A percentile compares a stretch with the other conserved stretches of the same genome.
Conservation (phyloP, 2,329 filamentous ascomycete species). For the Sordariomycetes sp. region DNA sequence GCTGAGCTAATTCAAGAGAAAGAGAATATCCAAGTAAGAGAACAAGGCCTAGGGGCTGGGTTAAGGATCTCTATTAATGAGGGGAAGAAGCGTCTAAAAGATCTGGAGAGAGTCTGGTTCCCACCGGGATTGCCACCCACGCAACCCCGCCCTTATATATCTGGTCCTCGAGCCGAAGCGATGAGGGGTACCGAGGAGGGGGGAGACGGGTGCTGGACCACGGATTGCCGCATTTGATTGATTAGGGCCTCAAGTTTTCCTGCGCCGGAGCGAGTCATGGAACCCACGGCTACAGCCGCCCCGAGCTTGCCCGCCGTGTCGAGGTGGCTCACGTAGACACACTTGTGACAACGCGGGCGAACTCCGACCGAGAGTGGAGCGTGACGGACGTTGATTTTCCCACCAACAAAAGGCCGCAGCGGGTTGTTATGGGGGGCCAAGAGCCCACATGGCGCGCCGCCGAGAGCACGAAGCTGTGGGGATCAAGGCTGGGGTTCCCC, state of each 20-base stretch:
- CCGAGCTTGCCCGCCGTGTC: neutral
- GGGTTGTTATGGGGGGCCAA: neutral
- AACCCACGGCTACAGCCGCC: neutral
- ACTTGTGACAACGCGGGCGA: neutral
- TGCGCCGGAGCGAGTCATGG: neutral
- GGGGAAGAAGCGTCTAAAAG: neutral
- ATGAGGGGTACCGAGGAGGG: neutral
- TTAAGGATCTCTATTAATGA: neutral
- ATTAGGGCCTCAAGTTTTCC: neutral
- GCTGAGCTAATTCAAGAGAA: neutral
- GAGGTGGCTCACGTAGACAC: neutral
- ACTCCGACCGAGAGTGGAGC: neutral
- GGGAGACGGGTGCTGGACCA: neutral
- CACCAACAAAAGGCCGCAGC: neutral
- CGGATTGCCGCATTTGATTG: neutral
- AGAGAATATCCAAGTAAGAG: neutral
- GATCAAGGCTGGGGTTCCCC: neutral
- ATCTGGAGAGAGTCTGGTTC: neutral
- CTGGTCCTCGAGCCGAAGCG: neutral
- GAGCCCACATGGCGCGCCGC: neutral
- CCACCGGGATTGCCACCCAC: neutral
- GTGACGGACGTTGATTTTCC: slow-evolving; percentile 2
- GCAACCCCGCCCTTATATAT: neutral
- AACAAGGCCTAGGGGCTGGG: neutral
- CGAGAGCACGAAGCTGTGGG: neutral